Percentiles rank a stretch among this genome's conserved stretches.
phyloP scores from a whole-genome alignment of 2,329 filamentous ascomycete genomes.

The Macrophomina phaseolina region DNA sequence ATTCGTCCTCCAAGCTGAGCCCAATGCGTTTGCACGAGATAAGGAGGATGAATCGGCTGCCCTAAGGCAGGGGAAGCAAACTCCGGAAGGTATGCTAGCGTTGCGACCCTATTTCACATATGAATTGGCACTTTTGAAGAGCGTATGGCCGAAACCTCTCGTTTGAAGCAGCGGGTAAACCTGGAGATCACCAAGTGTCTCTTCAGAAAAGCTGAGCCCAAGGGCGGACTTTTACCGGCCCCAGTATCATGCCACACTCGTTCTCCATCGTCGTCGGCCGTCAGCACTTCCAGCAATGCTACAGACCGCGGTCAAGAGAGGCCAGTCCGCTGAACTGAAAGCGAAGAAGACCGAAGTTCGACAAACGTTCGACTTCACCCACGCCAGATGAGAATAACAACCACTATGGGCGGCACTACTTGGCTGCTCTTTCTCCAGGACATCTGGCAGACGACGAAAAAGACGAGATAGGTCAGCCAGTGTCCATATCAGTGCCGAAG shows the following conservation, averaged over 20 bases:
- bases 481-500: neutral
- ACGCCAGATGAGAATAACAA: neutral
- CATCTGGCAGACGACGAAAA: neutral
- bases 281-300: neutral
- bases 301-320: neutral
- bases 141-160: neutral
- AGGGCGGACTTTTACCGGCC: neutral
- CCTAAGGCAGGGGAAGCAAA: neutral
- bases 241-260: neutral
- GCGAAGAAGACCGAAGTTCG: neutral
- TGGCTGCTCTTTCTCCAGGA: no score
- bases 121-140: neutral
- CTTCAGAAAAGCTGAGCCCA: neutral
- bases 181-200: neutral
- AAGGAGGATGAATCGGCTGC: neutral
- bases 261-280: neutral
- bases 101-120: no score
- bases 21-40: neutral
- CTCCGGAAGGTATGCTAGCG: neutral
- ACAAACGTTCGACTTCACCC: neutral
- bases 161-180: neutral
- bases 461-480: neutral
- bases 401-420: neutral
- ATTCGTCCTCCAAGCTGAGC: neutral
- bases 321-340: neutral